A percentile compares a stretch with the other conserved stretches of the same genome.
Evolutionary conservation across 1,139 yeast species (phyloP).

Genomic region (Lodderomyces metapsilosis): DNA sequence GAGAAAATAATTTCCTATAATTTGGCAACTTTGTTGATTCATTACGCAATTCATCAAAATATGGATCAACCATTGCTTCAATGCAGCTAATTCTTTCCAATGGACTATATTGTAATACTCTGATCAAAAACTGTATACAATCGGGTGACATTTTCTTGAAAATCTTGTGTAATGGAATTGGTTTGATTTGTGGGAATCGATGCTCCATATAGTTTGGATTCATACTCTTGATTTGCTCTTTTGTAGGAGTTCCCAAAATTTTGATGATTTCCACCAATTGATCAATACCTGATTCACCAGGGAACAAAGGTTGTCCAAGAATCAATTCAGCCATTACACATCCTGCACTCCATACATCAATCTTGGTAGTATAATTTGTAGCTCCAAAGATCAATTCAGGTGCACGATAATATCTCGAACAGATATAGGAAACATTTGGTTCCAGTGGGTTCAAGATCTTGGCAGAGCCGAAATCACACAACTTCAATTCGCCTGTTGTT

Average conservation of each 20-base stretch:
- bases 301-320: constrained; percentile 93
- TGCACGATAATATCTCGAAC: constrained; percentile 95
- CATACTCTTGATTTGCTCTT: constrained; percentile 91
- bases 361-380: constrained; percentile 91
- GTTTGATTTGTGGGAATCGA: constrained; percentile 92
- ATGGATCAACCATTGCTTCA: constrained; percentile 66
- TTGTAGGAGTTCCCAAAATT: constrained; percentile 91
- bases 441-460: constrained; percentile 85
- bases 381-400: constrained; percentile 93
- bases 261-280: constrained; percentile 96
- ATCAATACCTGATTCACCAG: constrained; percentile 97
- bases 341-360: constrained; percentile 97
- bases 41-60: constrained; percentile 73
- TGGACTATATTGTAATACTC: constrained; percentile 75
- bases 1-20: constrained; percentile 46
- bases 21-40: constrained; percentile 55
- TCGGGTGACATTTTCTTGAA: constrained; percentile 67
- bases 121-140: constrained; percentile 60
- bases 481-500: constrained; percentile 73
- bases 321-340: constrained; percentile 97
- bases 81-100: constrained; percentile 65
- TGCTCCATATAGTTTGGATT: constrained; percentile 98
- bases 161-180: constrained; percentile 84
- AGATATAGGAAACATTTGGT: constrained; percentile 93
- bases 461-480: constrained; percentile 99